Conservation (phyloP, 2,329 filamentous ascomycete genomes). For the Aspergillus alliaceus region DNA sequence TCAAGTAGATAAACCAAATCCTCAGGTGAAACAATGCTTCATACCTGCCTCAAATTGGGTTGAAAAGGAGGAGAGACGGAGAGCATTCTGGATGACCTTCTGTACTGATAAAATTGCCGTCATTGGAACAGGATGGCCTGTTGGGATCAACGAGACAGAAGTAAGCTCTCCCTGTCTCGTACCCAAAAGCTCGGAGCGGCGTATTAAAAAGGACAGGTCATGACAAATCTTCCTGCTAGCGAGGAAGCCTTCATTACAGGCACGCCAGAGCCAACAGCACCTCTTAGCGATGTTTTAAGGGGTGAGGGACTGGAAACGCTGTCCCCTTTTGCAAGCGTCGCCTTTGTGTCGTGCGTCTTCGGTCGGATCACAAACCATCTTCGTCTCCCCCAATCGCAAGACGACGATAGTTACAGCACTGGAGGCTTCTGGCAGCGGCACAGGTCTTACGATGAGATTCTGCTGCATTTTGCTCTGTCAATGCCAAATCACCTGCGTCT, state of each 20-base stretch:
- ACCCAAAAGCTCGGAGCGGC: background rate
- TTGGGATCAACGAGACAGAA: constrained; percentile 88
- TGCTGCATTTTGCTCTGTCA: constrained; percentile 83
- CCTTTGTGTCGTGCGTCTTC: constrained; percentile 84
- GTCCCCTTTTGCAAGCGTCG: constrained; percentile 75
- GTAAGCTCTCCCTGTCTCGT: constrained; percentile 42
- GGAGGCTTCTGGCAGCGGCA: constrained; percentile 96
- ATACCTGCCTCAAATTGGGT: constrained; percentile 89
- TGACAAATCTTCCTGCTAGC: constrained; percentile 78
- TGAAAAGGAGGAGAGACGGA: constrained; percentile 82
- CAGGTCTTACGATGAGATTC: constrained; percentile 80
- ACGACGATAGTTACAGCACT: constrained; percentile 82
- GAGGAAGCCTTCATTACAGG: constrained; percentile 85
- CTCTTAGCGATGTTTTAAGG: constrained; percentile 56
- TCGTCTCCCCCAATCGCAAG: constrained; percentile 78
- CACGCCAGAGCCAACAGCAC: constrained; percentile 69
- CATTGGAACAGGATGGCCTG: constrained; percentile 96
- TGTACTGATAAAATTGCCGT: constrained; percentile 89
- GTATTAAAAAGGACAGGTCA: constrained; percentile 52
- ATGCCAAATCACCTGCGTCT: constrained; percentile 80
- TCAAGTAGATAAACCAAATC: constrained; percentile 73
- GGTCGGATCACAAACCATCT: constrained; percentile 89
- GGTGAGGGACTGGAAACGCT: constrained; percentile 72
- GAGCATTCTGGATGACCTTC: constrained; percentile 95
- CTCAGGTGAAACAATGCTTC: constrained; percentile 92